Evolutionary conservation across 1,284 basidiomycete genomes (phyloP).

Genomic region (Phlebopus sp.): DNA sequence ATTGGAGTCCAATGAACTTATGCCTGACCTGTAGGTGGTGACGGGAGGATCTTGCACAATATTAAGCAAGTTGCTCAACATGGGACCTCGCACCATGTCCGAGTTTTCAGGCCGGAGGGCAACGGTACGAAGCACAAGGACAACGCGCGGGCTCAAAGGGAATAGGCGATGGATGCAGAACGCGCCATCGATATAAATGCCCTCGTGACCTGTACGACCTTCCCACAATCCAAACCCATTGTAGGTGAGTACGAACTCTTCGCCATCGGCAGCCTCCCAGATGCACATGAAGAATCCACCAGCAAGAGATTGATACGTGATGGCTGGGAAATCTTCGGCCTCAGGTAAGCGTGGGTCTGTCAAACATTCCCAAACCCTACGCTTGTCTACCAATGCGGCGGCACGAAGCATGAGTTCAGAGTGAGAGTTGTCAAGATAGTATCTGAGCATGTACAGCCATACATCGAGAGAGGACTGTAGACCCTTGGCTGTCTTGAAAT

Average conservation of each 20-base stretch:
- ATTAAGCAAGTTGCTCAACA: slow-evolving; percentile 5
- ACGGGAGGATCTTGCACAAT: slow-evolving; percentile 8
- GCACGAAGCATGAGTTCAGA: slow-evolving; percentile 22
- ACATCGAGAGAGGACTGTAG: slow-evolving; percentile 24
- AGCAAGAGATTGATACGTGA: slow-evolving; percentile 17
- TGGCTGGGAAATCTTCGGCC: slow-evolving; percentile 21
- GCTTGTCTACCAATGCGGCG: slow-evolving; percentile 3
- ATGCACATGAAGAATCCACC: slow-evolving; percentile 23
- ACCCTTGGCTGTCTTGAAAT: slow-evolving; percentile 20
- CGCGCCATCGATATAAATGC: neutral
- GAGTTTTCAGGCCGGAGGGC: slow-evolving; percentile 14
- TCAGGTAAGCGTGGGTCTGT: slow-evolving; percentile 19
- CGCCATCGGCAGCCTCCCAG: slow-evolving; percentile 24
- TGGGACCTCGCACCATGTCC: slow-evolving; percentile 1
- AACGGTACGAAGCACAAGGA: slow-evolving; percentile 9
- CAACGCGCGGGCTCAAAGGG: slow-evolving; percentile 24
- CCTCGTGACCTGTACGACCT: slow-evolving; percentile 9
- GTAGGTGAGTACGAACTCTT: slow-evolving; percentile 27
- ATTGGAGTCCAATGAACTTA: neutral
- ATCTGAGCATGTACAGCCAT: slow-evolving; percentile 31
- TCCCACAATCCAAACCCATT: slow-evolving; percentile 32
- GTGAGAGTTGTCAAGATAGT: slow-evolving; percentile 33
- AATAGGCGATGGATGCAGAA: slow-evolving; percentile 23
- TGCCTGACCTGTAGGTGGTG: neutral
- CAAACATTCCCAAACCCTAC: slow-evolving; percentile 6